Evolutionary conservation across 495 filamentous ascomycete genomes (phyloP), one percentile per base, ranked within the genome.

Genomic region (Pseudevernia furfuracea): DNA sequence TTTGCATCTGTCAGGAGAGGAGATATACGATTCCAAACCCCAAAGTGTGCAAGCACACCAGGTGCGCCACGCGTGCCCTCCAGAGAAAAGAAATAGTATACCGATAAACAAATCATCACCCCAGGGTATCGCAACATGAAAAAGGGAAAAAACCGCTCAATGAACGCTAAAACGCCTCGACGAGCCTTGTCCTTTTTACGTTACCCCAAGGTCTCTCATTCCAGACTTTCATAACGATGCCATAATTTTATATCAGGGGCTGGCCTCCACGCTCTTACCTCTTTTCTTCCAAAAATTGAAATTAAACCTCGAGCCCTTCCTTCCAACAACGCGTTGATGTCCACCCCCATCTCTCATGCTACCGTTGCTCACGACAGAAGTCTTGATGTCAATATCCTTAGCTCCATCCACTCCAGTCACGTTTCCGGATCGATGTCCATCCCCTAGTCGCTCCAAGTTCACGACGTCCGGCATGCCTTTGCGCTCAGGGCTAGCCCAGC

Each of bases 241-340:
- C 25, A 23, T n/a, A 28, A 23, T 30, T 25, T 21, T 7, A 23
- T 34, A 28, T 59, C 43, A 64, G 30, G 62, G 62, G 57, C 62
- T 64, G n/a, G 56, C 34, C 44, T 55, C 58, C 56, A 43, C 38
- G 43, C 38, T 46, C 25, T 59, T 64, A 19, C 56, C 44, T 64
- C 56, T 64, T 34, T 34, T 67, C 48, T 67, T 68, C 70, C 70
- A 71, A 49, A 69, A 70, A 46, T 70, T 64, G 28, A 69, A 63
- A 32, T 57, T 66, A 28, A 70, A 71, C 28, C 66, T 66, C 19
- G 66, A 70, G 44, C 58, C 62, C 48, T 69, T 71, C 41, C 63
- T 68, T 21, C 62, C 58, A 37, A 70, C 58, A 6, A 65, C 30
- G 44, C 68, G 63, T 25, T 67, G 62, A 36, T 39, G 58, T 1